These are phyloP conservation scores for Musa itinerans DNA, from an alignment of 176 grass and related monocot species.

Conservation along the genomic window DNA sequence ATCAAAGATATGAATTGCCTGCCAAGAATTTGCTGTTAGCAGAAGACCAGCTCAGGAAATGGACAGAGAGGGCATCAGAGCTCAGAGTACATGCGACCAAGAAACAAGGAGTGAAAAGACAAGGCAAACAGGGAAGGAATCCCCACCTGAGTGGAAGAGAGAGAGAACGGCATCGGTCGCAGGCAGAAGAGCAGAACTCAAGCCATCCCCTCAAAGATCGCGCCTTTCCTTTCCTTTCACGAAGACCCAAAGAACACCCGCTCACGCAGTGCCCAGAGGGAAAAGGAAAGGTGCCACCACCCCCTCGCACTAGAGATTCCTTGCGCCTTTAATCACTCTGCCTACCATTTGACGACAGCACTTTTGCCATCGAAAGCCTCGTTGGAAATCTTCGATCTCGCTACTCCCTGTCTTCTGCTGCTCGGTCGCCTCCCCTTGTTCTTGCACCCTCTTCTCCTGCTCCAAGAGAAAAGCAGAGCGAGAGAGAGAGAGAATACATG, in stretches of 20 bases:
- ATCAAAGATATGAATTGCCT: not conserved
- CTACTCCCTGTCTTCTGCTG: not conserved
- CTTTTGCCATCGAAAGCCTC: constrained; percentile 8
- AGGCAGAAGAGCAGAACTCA: not conserved
- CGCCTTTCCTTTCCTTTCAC: not conserved
- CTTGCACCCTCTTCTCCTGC: not conserved
- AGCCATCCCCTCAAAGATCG: constrained; percentile 10
- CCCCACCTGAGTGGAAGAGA: not conserved
- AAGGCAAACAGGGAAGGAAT: constrained; percentile 5
- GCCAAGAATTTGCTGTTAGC: not conserved
- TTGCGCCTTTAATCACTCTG: constrained; percentile 2
- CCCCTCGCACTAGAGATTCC: constrained; percentile 2
- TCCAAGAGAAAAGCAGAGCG: not conserved
- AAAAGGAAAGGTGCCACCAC: constrained; percentile 5
- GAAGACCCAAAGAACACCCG: not conserved
- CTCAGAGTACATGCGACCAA: constrained; percentile 2
- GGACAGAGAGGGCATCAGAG: not conserved
- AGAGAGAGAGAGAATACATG: not conserved
- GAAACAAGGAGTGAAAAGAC: constrained; percentile 17
- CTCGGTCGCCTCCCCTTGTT: not conserved
- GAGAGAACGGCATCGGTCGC: not conserved
- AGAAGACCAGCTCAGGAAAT: too few species aligned
- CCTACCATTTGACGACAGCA: not conserved
- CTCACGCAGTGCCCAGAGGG: not conserved
- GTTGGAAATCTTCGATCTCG: not conserved